phyloP scores from a whole-genome alignment of 2,329 filamentous ascomycete genomes.

The Daldinia sp. region DNA sequence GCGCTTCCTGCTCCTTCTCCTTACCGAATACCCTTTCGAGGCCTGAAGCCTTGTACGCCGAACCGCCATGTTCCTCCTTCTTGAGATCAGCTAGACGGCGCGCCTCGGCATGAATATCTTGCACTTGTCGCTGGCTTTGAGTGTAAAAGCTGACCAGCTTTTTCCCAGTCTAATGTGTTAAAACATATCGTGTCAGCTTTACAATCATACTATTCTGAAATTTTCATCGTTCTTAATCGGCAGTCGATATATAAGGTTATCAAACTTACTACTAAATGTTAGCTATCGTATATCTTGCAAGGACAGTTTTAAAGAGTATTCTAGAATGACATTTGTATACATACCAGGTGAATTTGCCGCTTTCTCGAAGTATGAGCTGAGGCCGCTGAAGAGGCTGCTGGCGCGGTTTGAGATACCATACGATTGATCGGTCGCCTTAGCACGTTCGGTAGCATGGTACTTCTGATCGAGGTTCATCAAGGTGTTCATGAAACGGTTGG shows the following conservation, averaged over 20 bases:
- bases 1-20: conserved; percentile 56
- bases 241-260: too few species aligned
- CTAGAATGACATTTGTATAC: too few species aligned
- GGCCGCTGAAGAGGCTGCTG: conserved; percentile 70
- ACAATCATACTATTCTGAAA: too few species aligned
- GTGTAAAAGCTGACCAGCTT: conserved; percentile 90
- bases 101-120: conserved; percentile 94
- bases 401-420: conserved; percentile 85
- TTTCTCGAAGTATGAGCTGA: conserved; percentile 95
- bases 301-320: too few species aligned
- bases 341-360: conserved; percentile 77
- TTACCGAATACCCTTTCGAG: conserved; percentile 70
- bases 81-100: conserved; percentile 89
- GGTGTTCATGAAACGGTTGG: conserved; percentile 80
- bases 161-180: conserved; percentile 72
- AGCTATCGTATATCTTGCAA: too few species aligned
- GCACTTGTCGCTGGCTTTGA: conserved; percentile 85
- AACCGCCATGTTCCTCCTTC: conserved; percentile 71
- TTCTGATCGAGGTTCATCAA: conserved; percentile 84
- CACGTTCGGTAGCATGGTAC: conserved; percentile 89
- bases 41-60: conserved; percentile 69
- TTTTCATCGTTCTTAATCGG: too few species aligned
- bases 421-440: conserved; percentile 83
- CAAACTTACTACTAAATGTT: too few species aligned
- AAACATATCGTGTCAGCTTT: too few species aligned